These are phyloP conservation scores for Taiozyma onychis DNA, from an alignment of 1,139 yeast genomes.

Conservation along the genomic window DNA sequence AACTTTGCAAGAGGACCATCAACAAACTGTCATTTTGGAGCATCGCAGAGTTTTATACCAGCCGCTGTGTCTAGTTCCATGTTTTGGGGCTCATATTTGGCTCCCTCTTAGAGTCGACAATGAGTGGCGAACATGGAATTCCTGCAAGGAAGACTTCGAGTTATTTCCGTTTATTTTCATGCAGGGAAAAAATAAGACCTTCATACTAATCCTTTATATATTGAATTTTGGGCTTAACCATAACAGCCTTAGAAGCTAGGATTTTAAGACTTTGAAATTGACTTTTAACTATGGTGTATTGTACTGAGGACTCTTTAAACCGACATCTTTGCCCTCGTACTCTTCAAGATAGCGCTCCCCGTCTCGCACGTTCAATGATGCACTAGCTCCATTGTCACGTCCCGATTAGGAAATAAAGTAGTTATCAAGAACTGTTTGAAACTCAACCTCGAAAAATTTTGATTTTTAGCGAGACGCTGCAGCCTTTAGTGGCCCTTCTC, in stretches of 20 bases:
- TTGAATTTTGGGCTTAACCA: background rate
- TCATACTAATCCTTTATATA: no score
- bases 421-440: background rate
- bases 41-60: background rate
- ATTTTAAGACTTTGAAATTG: background rate
- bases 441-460: background rate
- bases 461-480: background rate
- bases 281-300: background rate
- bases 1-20: background rate
- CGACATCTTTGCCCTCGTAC: background rate
- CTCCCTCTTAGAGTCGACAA: background rate
- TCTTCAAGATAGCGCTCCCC: background rate
- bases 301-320: background rate
- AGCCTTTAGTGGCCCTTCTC: background rate
- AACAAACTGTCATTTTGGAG: background rate
- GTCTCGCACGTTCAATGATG: background rate
- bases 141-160: background rate
- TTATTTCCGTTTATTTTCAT: background rate
- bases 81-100: background rate
- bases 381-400: conserved; percentile 3
- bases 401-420: conserved; percentile 6
- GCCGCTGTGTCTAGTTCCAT: background rate
- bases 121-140: background rate
- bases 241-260: background rate
- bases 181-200: background rate